Percentiles rank a stretch among this genome's conserved stretches.
Conservation (phyloP, 129 eudicot species). For the Flaveria trinervia region DNA sequence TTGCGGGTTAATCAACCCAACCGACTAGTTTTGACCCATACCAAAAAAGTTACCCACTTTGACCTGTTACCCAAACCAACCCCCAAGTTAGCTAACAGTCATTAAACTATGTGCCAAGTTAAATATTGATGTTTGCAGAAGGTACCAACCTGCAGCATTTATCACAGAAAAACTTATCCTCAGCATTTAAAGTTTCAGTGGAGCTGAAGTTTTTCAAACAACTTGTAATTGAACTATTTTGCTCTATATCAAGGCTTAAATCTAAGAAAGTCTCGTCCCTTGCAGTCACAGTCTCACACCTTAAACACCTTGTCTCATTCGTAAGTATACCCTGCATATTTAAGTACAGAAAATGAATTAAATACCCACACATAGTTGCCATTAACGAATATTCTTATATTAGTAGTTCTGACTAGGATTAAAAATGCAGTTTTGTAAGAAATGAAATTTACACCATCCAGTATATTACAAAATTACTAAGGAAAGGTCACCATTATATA, state of each 20-base stretch:
- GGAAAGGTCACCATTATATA: neutral
- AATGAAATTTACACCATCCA: neutral
- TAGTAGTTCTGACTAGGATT: too few relatives aligned
- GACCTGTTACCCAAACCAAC: neutral
- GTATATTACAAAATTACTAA: neutral
- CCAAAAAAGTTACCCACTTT: neutral
- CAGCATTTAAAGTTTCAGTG: constrained; percentile 86
- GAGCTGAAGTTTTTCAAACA: constrained; percentile 94
- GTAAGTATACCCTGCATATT: constrained; percentile 82
- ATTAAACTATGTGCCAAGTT: neutral
- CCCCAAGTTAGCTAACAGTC: neutral
- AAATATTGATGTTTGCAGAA: neutral
- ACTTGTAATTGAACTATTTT: constrained; percentile 74
- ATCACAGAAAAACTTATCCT: constrained; percentile 50
- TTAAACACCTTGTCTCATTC: constrained; percentile 82
- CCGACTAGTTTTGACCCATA: too few relatives aligned
- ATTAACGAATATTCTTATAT: neutral
- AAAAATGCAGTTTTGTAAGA: neutral
- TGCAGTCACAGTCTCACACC: constrained; percentile 95
- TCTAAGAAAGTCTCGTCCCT: constrained; percentile 44
- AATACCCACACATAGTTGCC: neutral
- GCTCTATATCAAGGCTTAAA: constrained; percentile 9
- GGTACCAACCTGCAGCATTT: constrained; percentile 62
- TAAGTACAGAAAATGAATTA: neutral
- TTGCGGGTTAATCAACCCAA: too few relatives aligned